Evolutionary conservation across 345 rosid species (phyloP).

Genomic region (Kernera saxatilis): DNA sequence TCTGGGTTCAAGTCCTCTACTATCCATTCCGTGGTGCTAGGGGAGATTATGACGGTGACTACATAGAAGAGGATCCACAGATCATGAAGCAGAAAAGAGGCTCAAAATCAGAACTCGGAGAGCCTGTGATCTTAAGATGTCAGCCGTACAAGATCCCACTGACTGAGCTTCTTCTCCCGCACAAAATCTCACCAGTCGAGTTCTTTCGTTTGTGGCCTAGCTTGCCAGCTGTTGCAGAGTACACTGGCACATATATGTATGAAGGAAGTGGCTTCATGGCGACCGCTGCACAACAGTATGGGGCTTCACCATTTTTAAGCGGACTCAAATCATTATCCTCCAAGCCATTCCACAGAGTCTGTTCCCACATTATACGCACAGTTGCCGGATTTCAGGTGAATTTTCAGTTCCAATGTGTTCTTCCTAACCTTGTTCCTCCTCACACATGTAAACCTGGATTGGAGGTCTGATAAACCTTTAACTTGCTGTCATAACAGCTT

Average conservation of each 20-base stretch:
- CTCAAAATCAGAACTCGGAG: conserved; percentile 79
- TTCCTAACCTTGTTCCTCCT: not conserved
- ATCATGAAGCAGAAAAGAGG: conserved; percentile 77
- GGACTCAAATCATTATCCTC: conserved; percentile 87
- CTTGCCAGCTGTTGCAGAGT: conserved; percentile 86
- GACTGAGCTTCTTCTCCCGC: conserved; percentile 93
- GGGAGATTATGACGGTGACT: conserved; percentile 82
- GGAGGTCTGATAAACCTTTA: conserved; percentile 6
- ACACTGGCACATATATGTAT: conserved; percentile 77
- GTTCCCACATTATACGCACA: conserved; percentile 87
- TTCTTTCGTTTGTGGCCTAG: conserved; percentile 99
- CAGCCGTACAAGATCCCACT: conserved; percentile 96
- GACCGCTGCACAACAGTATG: conserved; percentile 97
- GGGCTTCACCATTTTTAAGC: conserved; percentile 87
- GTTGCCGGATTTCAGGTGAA: conserved; percentile 98
- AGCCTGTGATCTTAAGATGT: conserved; percentile 93
- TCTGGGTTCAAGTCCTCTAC: conserved; percentile 95
- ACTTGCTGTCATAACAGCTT: conserved; percentile 43
- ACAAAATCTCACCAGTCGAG: conserved; percentile 91
- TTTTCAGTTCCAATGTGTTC: not conserved
- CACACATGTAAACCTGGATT: not conserved
- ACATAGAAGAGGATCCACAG: conserved; percentile 87
- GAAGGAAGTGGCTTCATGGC: conserved; percentile 99
- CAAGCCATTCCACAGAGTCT: conserved; percentile 89
- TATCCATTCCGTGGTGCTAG: conserved; percentile 95